Conservation (phyloP, 2,329 filamentous ascomycete genomes). For the Fusarium sp. region DNA sequence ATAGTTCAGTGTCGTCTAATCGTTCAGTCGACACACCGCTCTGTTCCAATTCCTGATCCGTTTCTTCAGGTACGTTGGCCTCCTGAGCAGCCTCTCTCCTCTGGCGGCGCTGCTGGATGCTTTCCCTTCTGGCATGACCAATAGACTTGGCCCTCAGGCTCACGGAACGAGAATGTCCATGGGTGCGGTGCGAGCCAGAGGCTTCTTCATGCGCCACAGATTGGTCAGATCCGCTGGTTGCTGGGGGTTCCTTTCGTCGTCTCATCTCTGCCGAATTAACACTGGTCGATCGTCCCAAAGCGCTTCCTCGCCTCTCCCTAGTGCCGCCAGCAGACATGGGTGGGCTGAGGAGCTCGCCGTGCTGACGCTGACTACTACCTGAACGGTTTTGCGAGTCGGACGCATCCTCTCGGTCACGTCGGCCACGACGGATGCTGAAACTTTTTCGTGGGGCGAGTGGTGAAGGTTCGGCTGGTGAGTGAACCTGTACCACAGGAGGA, state of each 20-base stretch:
- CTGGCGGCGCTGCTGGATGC: conserved; percentile 86
- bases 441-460: conserved; percentile 80
- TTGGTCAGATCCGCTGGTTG: conserved; percentile 83
- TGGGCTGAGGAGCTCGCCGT: conserved; percentile 82
- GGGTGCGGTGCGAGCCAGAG: conserved; percentile 63
- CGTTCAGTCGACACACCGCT: conserved; percentile 71
- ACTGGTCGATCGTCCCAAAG: conserved; percentile 86
- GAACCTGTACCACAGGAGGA: conserved; percentile 81
- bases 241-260: conserved; percentile 76
- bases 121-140: conserved; percentile 89
- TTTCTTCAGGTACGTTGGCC: conserved; percentile 89
- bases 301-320: conserved; percentile 69
- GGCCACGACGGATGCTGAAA: conserved; percentile 79
- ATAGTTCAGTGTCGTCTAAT: conserved; percentile 77
- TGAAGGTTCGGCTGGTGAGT: conserved; percentile 74
- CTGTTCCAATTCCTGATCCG: conserved; percentile 79
- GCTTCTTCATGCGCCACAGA: conserved; percentile 69
- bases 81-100: conserved; percentile 78
- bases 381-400: conserved; percentile 62
- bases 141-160: conserved; percentile 86
- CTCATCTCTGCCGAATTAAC: conserved; percentile 89
- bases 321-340: conserved; percentile 71
- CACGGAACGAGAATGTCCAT: conserved; percentile 67
- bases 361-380: conserved; percentile 76
- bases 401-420: conserved; percentile 65